Evolutionary conservation across 2,329 filamentous ascomycete species (phyloP), one percentile per base, ranked within the genome.

Genomic region (Botrytis fragariae): DNA sequence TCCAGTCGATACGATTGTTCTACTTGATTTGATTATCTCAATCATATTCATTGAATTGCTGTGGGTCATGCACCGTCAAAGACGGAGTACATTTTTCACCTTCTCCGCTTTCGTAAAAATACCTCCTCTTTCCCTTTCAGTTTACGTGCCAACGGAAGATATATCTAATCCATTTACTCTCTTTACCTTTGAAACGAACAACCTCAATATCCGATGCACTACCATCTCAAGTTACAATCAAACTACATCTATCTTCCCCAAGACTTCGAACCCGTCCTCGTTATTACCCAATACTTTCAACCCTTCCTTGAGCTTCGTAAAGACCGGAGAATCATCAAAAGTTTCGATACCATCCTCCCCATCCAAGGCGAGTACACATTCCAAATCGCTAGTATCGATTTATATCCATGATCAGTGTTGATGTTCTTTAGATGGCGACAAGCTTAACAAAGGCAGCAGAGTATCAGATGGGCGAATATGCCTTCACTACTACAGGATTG

Each of bases 341-440:
- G 10, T 6, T 10, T 51, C 22, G 22, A 25, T 6, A n/a, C 4
- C 10, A 12, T n/a, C 4, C 14, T 1, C 22, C 45, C 0, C 4
- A 0, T 51, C n/a, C 10, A 51, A 51, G 45, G 22, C n/a, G 22
- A 51, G 45, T 51, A 25, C 10, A n/a, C 22, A 51, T 6, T 14
- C 4, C 45, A 51, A 1, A 25, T 3, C 9, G 4, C 45, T 51
- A 51, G 45, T 2, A 51, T 25, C 45, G 45, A 51, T n/a, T 51
- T 51, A n/a, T 1, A 14, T 3, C 22, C 45, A 51, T n/a, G 1
- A 12, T 22, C 4, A 5, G 22, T n/a, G 45, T 22, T 51, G 45
- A n/a, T 51, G 14, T 51, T 1, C 20, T 48, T 0, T 48, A 48
- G 9, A 48, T 48, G 45, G 0, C 3, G 22, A 48, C 2, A 4